These are phyloP conservation scores for Neurospora sp. DNA, from an alignment of 2,329 filamentous ascomycete species.

Conservation along the genomic window DNA sequence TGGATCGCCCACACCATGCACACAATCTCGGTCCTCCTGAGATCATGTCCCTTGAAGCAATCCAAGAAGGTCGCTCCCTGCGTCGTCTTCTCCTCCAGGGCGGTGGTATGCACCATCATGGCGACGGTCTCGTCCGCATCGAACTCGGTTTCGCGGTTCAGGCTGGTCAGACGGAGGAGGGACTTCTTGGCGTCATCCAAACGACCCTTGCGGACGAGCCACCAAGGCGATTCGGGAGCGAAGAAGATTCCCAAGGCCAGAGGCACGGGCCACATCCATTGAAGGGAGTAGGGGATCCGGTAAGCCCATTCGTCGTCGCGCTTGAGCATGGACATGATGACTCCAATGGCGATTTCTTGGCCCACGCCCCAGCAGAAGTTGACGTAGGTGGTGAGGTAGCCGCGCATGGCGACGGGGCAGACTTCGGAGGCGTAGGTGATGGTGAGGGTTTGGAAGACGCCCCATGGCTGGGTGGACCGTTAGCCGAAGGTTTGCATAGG, in stretches of 20 bases:
- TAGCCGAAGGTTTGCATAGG: neutral
- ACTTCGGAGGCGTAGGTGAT: constrained; percentile 64
- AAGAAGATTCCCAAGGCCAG: constrained; percentile 57
- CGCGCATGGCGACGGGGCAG: constrained; percentile 61
- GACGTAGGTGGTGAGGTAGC: constrained; percentile 64
- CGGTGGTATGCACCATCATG: constrained; percentile 89
- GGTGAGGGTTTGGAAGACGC: constrained; percentile 37
- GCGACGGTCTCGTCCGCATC: constrained; percentile 76
- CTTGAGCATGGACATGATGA: constrained; percentile 57
- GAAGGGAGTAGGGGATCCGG: constrained; percentile 60
- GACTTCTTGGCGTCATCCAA: constrained; percentile 57
- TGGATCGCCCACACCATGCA: constrained; percentile 57
- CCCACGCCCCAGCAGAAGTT: constrained; percentile 74
- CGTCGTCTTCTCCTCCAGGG: constrained; percentile 67
- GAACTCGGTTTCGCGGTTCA: constrained; percentile 57
- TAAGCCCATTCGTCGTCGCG: constrained; percentile 55
- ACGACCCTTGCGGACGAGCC: constrained; percentile 60
- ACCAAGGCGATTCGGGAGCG: constrained; percentile 65
- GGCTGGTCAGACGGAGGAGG: constrained; percentile 55
- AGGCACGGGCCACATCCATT: constrained; percentile 71
- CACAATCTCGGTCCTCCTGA: constrained; percentile 67
- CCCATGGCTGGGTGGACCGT: constrained; percentile 27
- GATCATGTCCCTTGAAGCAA: constrained; percentile 72
- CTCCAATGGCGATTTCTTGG: constrained; percentile 64
- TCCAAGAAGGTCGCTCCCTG: constrained; percentile 66